Evolutionary conservation across 2,329 filamentous ascomycete species (phyloP), one percentile per base, ranked within the genome.

Genomic region (Alternaria sp.): DNA sequence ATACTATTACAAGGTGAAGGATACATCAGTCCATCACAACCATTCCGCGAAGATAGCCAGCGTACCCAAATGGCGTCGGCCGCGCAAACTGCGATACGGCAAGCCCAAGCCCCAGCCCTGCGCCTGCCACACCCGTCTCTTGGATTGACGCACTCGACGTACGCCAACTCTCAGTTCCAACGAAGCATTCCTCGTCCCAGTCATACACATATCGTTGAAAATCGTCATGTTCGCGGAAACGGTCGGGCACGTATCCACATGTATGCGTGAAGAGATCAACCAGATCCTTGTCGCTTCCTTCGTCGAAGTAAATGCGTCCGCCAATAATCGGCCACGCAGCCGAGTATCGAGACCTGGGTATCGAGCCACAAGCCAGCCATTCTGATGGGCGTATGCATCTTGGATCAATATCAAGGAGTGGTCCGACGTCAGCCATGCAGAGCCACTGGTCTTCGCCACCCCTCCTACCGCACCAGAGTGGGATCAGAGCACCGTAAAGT

Each of bases 11-110:
- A 52, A 52, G 4, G 8, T 11, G 26, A 12, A 30, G 7, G 16
- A 24, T 18, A 22, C n/a, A 42, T 59, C 42, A 59, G 30, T 59
- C 56, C 36, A 59, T 49, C 7, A 59, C 43, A 32, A 54, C 3
- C 49, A 49, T 59, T 3, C 56, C 56, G 16, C 49, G 56, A 7
- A 59, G 36, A 48, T 53, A 59, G 8, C 56, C 56, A 12, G 49
- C 51, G 22, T 54, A 39, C 1, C 56, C 56, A 32, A 47, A 48
- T 4, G 36, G 26, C 43, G 34, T 47, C n/a, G 43, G 43, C 5
- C 26, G 56, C 28, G 36, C 11, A 7, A 43, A 36, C 16, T 36
- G 42, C 20, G 44, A 43, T 9, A 36, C 43, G 22, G 36, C 49
- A 24, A 47, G 24, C 12, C 44, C 26, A 1, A 51, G 18, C 5